phyloP scores from a whole-genome alignment of 108 stramenopile species.

The Cyclotella choctawhatcheeana region DNA sequence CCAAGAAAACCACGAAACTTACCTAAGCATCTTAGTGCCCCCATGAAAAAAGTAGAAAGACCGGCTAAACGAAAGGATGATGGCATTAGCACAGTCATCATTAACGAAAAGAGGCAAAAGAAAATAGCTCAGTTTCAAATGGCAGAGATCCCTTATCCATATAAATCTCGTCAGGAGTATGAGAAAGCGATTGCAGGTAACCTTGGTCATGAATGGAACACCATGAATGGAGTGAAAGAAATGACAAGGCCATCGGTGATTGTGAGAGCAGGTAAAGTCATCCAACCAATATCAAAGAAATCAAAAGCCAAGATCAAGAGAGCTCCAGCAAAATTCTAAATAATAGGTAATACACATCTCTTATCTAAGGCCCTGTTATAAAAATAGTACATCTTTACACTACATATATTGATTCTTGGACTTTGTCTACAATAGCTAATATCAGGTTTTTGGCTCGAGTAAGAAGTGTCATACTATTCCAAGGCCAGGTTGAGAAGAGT shows the following conservation, averaged over 20 bases:
- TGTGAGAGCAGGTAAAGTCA: constrained; percentile 90
- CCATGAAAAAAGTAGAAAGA: constrained; percentile 54
- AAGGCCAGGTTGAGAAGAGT: too few relatives aligned
- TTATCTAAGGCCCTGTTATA: not conserved
- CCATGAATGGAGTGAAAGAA: constrained; percentile 77
- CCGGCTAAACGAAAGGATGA: constrained; percentile 76
- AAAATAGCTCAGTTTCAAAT: constrained; percentile 88
- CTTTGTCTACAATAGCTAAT: too few relatives aligned
- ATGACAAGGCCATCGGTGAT: constrained; percentile 92
- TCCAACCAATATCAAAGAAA: constrained; percentile 90
- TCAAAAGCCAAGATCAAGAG: constrained; percentile 52
- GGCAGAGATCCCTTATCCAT: constrained; percentile 94
- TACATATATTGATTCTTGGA: too few relatives aligned
- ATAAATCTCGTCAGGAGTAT: constrained; percentile 93
- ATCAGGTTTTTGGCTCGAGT: too few relatives aligned
- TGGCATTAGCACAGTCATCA: constrained; percentile 84
- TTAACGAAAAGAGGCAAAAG: constrained; percentile 94
- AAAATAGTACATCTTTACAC: too few relatives aligned
- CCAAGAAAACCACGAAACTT: constrained; percentile 70
- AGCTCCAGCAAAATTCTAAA: constrained; percentile 84
- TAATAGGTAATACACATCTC: not conserved
- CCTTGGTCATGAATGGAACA: constrained; percentile 96
- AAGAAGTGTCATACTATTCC: too few relatives aligned
- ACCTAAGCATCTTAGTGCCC: constrained; percentile 64
- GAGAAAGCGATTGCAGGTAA: constrained; percentile 93